A percentile compares a stretch with the other conserved stretches of the same genome.
phyloP scores from a whole-genome alignment of 345 rosid genomes.

The Pugionium dolabratum region DNA sequence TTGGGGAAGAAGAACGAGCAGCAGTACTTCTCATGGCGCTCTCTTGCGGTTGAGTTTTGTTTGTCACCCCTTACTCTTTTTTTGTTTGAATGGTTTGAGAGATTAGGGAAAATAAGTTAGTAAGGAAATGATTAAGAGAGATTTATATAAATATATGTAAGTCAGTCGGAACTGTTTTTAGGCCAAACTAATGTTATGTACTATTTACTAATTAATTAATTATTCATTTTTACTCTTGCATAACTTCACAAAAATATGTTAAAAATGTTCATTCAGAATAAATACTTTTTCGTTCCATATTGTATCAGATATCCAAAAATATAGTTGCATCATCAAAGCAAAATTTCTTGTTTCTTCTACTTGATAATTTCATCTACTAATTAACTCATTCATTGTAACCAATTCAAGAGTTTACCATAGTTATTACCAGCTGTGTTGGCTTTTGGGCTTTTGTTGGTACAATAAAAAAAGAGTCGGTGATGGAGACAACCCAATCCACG shows the following conservation, averaged over 20 bases:
- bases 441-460: constrained; percentile 29
- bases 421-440: too few relatives aligned
- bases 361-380: too few relatives aligned
- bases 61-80: not conserved
- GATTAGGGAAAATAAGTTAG: constrained; percentile 37
- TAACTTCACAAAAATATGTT: not conserved
- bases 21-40: constrained; percentile 89
- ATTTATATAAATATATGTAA: constrained; percentile 32
- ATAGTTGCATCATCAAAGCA: too few relatives aligned
- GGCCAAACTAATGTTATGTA: constrained; percentile 24
- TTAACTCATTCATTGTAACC: too few relatives aligned
- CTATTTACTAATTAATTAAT: constrained; percentile 6
- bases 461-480: constrained; percentile 25
- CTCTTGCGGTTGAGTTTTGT: constrained; percentile 66
- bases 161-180: constrained; percentile 18
- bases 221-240: not conserved
- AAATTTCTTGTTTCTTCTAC: too few relatives aligned
- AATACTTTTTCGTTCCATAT: not conserved
- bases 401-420: too few relatives aligned
- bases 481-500: constrained; percentile 25
- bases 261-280: not conserved
- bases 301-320: too few relatives aligned
- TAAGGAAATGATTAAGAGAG: constrained; percentile 21
- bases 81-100: constrained; percentile 10
- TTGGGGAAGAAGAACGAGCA: constrained; percentile 88